These are phyloP conservation scores for Brassica carinata DNA, from an alignment of 345 rosid species.

Conservation along the genomic window DNA sequence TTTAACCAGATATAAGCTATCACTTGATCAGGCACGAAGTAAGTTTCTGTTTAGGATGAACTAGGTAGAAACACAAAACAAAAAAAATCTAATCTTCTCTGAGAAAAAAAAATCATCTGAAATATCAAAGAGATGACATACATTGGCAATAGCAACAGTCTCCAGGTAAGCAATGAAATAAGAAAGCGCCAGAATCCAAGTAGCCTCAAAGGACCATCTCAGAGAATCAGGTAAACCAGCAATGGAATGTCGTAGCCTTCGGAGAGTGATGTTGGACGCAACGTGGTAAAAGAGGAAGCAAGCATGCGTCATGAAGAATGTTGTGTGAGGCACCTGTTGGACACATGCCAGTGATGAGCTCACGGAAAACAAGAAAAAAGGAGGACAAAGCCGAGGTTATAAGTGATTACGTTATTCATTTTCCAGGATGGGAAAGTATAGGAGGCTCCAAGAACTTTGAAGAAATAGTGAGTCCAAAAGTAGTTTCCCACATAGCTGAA, in stretches of 20 bases:
- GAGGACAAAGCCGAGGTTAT: background rate
- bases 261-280: slow-evolving; percentile 82
- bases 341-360: slow-evolving; percentile 17
- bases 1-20: background rate
- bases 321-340: slow-evolving; percentile 93
- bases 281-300: slow-evolving; percentile 97
- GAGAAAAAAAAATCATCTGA: background rate
- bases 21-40: background rate
- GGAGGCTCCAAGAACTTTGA: slow-evolving; percentile 95
- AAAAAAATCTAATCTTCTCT: background rate
- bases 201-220: slow-evolving; percentile 71
- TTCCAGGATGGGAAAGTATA: slow-evolving; percentile 98
- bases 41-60: background rate
- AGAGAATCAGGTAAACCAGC: slow-evolving; percentile 70
- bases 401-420: slow-evolving; percentile 82
- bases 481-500: slow-evolving; percentile 97
- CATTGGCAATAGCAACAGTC: slow-evolving; percentile 90
- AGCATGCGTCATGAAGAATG: slow-evolving; percentile 91
- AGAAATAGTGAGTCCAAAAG: slow-evolving; percentile 99
- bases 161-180: slow-evolving; percentile 97
- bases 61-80: slow-evolving; percentile 8
- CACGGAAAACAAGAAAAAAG: slow-evolving; percentile 3
- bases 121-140: slow-evolving; percentile 35
- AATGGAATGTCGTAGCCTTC: slow-evolving; percentile 69
- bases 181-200: slow-evolving; percentile 86